Base-by-base conservation (phyloP, 2,329 filamentous ascomycete genomes). In the Fusarium nisikadoi region DNA sequence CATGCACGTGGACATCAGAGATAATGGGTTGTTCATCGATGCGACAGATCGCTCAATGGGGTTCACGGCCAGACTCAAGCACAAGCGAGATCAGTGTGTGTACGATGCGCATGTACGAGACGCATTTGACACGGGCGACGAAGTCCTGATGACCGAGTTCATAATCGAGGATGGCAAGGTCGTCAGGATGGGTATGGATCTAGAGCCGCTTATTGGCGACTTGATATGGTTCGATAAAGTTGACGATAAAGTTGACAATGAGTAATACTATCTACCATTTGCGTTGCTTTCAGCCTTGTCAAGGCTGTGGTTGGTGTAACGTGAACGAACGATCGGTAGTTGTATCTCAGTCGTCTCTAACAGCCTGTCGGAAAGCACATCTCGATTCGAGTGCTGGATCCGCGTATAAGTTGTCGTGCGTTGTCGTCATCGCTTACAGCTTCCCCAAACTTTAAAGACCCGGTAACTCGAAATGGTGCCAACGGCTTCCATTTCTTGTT, bases 31-130 rank as follows among this genome's bases (percentile, higher is more conserved):
- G 1, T 76, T 73, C n/a, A 68, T 80, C 9, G 76, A 79, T 12
- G 77, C 76, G 5, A 69, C 63, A 23, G 77, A 79, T 35, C 75
- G 77, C 3, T 79, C 79, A 1, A 66, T 77, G 54, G 77, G 72
- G 3, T 79, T 79, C 33, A 79, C 71, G 0, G 56, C 77, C 0
- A 62, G 43, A 0, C 73, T 80, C 39, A 35, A 71, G 1, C 76
- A 77, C 13, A 45, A 68, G 2, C 38, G 47, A 0, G 68, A 72
- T 16, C 73, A 76, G 41, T 75, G 58, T 9, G 55, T 64, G 5
- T 77, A 70, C 25, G 65, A 71, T 10, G 71, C 71, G 4, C 62
- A 73, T 14, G 54, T 76, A 36, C 56, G 62, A 25, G 67, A 75
- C 36, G 50, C 43, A 1, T 77, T 67, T 56, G 68, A 72, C 23